These are phyloP conservation scores for Termitomyces bulborhizus DNA, from an alignment of 768 basidiomycete genomes.

Conservation along the genomic window DNA sequence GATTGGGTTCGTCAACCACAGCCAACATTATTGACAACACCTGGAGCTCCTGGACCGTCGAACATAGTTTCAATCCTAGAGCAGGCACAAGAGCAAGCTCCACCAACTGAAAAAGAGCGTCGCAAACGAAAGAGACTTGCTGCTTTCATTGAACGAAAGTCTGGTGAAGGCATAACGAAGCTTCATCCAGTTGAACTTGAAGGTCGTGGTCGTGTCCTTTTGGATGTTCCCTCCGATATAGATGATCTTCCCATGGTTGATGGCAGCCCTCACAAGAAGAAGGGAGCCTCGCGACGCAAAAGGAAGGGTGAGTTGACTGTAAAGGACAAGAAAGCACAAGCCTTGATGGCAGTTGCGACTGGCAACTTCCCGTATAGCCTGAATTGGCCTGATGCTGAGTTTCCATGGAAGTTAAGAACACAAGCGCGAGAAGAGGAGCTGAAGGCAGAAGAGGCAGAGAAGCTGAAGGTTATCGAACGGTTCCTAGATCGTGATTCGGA, in stretches of 20 bases:
- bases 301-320: conserved; percentile 38
- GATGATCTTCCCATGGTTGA: conserved; percentile 21
- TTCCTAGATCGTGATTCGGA: conserved; percentile 75
- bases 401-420: conserved; percentile 69
- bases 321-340: conserved; percentile 26
- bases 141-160: conserved; percentile 49
- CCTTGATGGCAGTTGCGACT: conserved; percentile 15
- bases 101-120: conserved; percentile 53
- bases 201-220: conserved; percentile 65
- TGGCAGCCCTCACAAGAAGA: conserved; percentile 33
- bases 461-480: conserved; percentile 57
- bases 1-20: conserved; percentile 58
- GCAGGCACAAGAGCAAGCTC: conserved; percentile 25
- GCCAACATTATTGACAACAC: conserved; percentile 35
- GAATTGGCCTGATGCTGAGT: conserved; percentile 75
- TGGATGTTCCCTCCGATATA: conserved; percentile 46
- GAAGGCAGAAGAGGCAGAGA: conserved; percentile 52
- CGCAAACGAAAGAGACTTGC: conserved; percentile 63
- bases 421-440: conserved; percentile 46
- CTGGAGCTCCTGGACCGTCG: conserved; percentile 34
- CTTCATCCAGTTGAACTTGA: conserved; percentile 61
- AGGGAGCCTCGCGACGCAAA: conserved; percentile 34
- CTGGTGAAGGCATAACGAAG: conserved; percentile 26
- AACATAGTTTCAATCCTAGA: conserved; percentile 37
- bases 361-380: conserved; percentile 42